These are phyloP conservation scores for Geotrichum citri-aurantii DNA, from an alignment of 1,139 yeast genomes.

Conservation along the genomic window DNA sequence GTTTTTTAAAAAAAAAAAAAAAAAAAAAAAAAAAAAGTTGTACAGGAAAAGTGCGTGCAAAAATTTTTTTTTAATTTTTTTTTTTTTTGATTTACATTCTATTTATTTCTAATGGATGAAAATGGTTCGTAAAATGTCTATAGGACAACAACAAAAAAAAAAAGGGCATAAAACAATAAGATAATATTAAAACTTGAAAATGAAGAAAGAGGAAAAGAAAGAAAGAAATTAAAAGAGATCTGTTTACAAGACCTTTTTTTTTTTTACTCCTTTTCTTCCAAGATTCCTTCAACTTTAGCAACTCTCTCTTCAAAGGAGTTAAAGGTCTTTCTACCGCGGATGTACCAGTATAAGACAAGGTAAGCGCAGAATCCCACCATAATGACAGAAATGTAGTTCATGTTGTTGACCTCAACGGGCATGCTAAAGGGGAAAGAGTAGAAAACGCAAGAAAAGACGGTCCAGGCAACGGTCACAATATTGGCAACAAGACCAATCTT, in stretches of 20 bases:
- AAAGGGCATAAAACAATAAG: neutral
- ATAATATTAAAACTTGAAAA: neutral
- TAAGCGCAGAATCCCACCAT: constrained; percentile 15
- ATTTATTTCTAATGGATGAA: too few species aligned
- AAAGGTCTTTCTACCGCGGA: constrained; percentile 3
- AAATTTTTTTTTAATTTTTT: too few species aligned
- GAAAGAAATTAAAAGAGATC: neutral
- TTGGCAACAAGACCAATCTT: constrained; percentile 52
- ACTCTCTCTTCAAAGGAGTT: neutral
- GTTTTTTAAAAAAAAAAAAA: neutral
- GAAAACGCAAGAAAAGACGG: constrained; percentile 56
- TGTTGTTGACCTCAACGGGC: constrained; percentile 55
- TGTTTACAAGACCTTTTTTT: neutral
- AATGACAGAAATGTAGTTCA: constrained; percentile 74
- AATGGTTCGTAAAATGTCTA: neutral
- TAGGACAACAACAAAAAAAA: neutral
- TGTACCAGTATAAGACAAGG: constrained; percentile 4
- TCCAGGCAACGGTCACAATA: constrained; percentile 53
- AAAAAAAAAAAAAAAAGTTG: too few species aligned
- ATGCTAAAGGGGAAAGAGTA: constrained; percentile 71
- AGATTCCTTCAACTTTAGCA: neutral
- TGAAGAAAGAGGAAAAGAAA: neutral
- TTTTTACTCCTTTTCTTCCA: neutral
- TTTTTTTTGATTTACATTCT: too few species aligned
- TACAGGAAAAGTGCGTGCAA: too few species aligned